Evolutionary conservation across 179 eudicot genomes (phyloP), one percentile per base, ranked within the genome.

Genomic region (Spinacia oleracea): DNA sequence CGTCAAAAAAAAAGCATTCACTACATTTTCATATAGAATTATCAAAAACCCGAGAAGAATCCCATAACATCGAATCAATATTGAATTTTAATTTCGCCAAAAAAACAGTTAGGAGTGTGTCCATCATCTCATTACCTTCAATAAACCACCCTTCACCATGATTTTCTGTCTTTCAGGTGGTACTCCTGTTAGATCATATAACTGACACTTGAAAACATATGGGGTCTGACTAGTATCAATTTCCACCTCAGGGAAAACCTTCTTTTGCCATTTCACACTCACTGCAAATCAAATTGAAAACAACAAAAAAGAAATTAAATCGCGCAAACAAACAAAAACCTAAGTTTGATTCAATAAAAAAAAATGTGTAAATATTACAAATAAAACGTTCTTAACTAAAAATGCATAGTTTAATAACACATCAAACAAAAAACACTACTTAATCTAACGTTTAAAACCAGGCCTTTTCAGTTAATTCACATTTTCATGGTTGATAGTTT

Each of bases 121-220:
- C 67, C 70, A 29, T 63, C 20, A 78, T 45, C 78, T 50, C 23
- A 75, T 81, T 91, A 95, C 98, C 98, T 96, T 93, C 71, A 96
- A 76, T 79, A 93, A 88, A 78, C 98, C 98, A 86, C 98, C 98
- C 79, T 91, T 95, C 34, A 90, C 93, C 98, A 95, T 91, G 69
- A 96, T 96, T 82, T 96, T 96, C 77, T 96, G 98, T 83, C 98
- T 96, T 85, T 96, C 97, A 59, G 97, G 98, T 27, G 98, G 97
- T 27, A 96, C 98, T 81, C 98, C 98, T 35, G 97, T 96, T 38
- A 96, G 90, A 87, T 91, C 98, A 80, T 67, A 96, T 76, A 93
- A 76, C 84, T 96, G 98, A 86, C 89, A 87, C 79, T 96, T 96
- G 87, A 93, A 96, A 81, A 96, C 89, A 79, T 85, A 93, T 20